Conservation (phyloP, 495 filamentous ascomycete genomes). For the Choiromyces venosus region DNA sequence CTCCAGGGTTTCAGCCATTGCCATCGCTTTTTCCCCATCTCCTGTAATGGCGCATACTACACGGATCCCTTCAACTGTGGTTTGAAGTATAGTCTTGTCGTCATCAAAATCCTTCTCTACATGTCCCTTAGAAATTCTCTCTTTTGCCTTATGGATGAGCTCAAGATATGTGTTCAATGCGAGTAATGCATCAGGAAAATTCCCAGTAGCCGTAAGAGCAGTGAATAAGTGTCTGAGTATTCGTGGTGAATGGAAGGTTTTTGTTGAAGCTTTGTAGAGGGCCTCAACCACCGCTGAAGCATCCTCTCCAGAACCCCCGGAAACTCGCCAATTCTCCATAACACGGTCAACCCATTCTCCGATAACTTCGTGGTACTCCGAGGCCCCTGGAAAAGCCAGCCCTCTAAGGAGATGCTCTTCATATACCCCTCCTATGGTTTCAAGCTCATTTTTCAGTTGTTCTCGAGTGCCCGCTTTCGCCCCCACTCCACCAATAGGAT, state of each 20-base stretch:
- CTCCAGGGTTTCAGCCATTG: conserved; percentile 61
- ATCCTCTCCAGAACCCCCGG: conserved; percentile 74
- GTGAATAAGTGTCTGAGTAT: conserved; percentile 83
- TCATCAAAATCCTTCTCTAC: conserved; percentile 68
- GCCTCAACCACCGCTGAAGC: conserved; percentile 51
- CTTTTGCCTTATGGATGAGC: conserved; percentile 74
- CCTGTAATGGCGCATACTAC: conserved; percentile 78
- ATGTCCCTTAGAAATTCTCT: conserved; percentile 71
- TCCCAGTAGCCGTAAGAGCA: conserved; percentile 76
- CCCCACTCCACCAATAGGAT: conserved; percentile 23
- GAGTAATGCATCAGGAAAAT: conserved; percentile 82
- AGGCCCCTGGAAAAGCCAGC: conserved; percentile 75
- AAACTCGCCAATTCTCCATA: conserved; percentile 76
- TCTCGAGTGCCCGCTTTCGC: conserved; percentile 37
- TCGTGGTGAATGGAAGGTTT: conserved; percentile 87
- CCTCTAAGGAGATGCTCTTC: conserved; percentile 36
- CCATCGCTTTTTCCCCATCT: conserved; percentile 70
- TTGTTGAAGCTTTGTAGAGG: conserved; percentile 79
- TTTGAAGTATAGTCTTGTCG: conserved; percentile 68
- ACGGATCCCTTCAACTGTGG: conserved; percentile 69
- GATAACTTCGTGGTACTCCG: conserved; percentile 65
- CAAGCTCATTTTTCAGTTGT: conserved; percentile 33
- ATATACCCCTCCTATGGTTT: conserved; percentile 32
- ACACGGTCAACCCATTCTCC: conserved; percentile 76
- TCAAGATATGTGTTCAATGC: conserved; percentile 88